phyloP scores from a whole-genome alignment of 768 basidiomycete genomes.

The Phaffia tasmanica region DNA sequence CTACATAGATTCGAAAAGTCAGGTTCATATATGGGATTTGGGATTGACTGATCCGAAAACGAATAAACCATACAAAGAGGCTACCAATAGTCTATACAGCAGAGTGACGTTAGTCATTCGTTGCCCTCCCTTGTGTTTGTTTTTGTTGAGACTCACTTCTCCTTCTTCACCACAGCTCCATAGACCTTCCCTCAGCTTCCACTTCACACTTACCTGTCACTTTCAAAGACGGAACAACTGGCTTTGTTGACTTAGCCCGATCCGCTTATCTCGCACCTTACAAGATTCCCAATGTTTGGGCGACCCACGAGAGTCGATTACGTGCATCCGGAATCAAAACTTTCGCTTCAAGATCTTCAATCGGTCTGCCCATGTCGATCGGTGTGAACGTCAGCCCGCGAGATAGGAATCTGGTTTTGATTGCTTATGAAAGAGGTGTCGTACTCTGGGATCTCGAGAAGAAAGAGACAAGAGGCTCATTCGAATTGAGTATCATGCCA shows the following conservation, averaged over 20 bases:
- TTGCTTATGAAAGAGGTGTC: constrained; percentile 39
- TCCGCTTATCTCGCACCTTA: constrained; percentile 52
- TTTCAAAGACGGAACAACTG: constrained; percentile 51
- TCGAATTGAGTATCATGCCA: constrained; percentile 60
- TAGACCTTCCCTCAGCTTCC: constrained; percentile 52
- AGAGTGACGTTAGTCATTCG: constrained; percentile 32
- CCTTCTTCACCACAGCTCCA: constrained; percentile 40
- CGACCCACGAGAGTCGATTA: constrained; percentile 52
- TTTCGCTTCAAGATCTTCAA: background rate
- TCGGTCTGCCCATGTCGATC: constrained; percentile 44
- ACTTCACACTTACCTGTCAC: constrained; percentile 59
- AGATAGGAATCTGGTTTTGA: constrained; percentile 30
- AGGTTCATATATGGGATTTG: constrained; percentile 55
- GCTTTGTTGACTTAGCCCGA: constrained; percentile 65
- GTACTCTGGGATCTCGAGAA: constrained; percentile 40
- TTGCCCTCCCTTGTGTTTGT: background rate
- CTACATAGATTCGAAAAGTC: constrained; percentile 46
- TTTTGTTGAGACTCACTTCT: background rate
- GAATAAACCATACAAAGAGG: constrained; percentile 42
- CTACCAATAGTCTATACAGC: constrained; percentile 28
- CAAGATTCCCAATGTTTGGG: constrained; percentile 65
- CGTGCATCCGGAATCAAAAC: constrained; percentile 40
- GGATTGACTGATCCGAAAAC: constrained; percentile 46
- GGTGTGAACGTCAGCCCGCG: constrained; percentile 45
- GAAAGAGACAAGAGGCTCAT: constrained; percentile 44